A percentile compares a stretch with the other conserved stretches of the same genome.
These are phyloP conservation scores for Fraxinus latifolia DNA, from an alignment of 305 asterid species.

Conservation along the genomic window DNA sequence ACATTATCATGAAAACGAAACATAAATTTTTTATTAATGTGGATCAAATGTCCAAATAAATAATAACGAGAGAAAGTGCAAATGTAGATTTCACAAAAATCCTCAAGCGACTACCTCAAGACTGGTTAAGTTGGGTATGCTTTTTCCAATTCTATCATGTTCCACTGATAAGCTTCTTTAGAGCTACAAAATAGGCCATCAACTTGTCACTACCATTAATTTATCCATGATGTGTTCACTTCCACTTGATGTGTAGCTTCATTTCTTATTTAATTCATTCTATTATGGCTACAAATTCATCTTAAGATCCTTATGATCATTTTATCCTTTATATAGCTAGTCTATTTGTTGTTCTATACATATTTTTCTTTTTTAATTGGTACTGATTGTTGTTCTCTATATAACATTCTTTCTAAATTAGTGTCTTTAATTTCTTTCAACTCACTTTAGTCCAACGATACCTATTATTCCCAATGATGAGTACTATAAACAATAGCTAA, in stretches of 20 bases:
- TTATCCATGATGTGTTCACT: background rate
- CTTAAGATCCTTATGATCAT: background rate
- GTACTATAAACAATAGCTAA: background rate
- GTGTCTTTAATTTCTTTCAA: background rate
- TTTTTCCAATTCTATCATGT: background rate
- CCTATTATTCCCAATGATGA: background rate
- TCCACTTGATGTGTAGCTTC: background rate
- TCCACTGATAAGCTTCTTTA: background rate
- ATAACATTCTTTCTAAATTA: background rate
- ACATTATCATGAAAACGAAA: conserved; percentile 20
- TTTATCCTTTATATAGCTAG: background rate
- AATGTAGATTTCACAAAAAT: background rate
- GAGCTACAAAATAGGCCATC: background rate
- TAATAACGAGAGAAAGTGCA: background rate
- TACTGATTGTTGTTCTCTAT: background rate
- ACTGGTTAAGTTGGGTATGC: background rate
- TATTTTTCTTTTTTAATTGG: background rate
- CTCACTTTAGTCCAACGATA: background rate
- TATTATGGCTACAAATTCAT: background rate
- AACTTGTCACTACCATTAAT: background rate
- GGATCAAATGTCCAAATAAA: background rate
- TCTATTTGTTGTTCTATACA: background rate
- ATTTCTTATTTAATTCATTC: background rate
- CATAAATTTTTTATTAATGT: background rate
- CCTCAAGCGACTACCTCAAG: background rate